These are phyloP conservation scores for Monosporascus sp. DNA, from an alignment of 2,329 filamentous ascomycete species.

Conservation along the genomic window DNA sequence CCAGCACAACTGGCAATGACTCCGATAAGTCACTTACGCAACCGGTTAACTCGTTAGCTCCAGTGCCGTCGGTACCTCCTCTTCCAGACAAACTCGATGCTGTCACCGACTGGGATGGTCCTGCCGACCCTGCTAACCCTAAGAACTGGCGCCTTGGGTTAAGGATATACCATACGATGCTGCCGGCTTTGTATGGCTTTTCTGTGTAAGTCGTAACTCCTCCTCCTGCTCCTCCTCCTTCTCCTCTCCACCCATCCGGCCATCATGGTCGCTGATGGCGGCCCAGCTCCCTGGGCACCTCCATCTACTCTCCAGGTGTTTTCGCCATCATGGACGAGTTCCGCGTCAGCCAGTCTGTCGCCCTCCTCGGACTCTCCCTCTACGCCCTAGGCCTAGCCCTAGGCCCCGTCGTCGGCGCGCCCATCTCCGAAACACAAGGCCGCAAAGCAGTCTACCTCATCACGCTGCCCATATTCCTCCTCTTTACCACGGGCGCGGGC, in stretches of 20 bases:
- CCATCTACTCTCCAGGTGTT: conserved; percentile 44
- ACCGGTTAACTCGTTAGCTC: no score
- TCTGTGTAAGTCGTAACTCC: conserved; percentile 5
- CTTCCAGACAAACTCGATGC: conserved; percentile 1
- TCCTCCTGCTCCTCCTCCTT: neutral
- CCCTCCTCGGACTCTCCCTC: conserved; percentile 51
- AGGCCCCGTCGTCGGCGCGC: conserved; percentile 55
- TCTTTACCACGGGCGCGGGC: conserved; percentile 52
- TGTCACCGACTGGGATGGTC: conserved; percentile 7
- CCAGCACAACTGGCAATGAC: no score
- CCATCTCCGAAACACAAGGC: conserved; percentile 52
- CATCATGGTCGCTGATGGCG: neutral
- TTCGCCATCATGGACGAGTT: conserved; percentile 45
- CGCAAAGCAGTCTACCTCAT: conserved; percentile 46
- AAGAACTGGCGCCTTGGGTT: conserved; percentile 5
- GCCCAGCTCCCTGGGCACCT: conserved; percentile 44
- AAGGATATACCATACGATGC: conserved; percentile 7
- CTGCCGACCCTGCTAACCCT: conserved; percentile 3
- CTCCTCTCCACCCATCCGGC: neutral
- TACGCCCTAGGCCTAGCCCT: conserved; percentile 55
- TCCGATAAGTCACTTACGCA: no score
- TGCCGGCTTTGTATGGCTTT: conserved; percentile 7
- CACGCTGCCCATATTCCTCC: conserved; percentile 39
- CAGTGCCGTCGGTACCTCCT: no score
- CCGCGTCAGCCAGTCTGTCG: conserved; percentile 43